Base-by-base conservation (phyloP, 2,329 filamentous ascomycete species). In the Graphium sp. region DNA sequence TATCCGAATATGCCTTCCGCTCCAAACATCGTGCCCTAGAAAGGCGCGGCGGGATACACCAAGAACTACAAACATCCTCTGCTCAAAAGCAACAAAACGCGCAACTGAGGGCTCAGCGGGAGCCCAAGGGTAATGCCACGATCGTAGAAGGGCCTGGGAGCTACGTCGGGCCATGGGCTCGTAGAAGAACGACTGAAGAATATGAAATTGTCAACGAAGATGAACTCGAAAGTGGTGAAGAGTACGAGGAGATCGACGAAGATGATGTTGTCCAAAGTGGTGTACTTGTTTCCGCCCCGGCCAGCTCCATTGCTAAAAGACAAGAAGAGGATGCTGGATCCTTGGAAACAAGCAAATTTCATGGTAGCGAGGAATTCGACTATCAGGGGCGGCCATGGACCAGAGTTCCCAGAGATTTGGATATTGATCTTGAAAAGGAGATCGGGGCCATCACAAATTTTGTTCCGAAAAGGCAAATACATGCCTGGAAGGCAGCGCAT, bases 341-440 rank as follows among this genome's bases (percentile, higher is more conserved):
- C 34, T 68, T 68, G 16, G 89, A 98, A 56, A 89, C 77, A 29
- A 84, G 77, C 24, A 75, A 74, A 24, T 98, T 95, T 54, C 79
- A 93, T 44, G 89, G 85, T 36, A 66, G 66, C 22, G 63, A 80
- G 45, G 62, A 89, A 53, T 77, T 74, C 58, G 89, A 98, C 50
- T 98, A 98, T 56, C 80, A 91, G 49, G 89, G 89, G 26, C 66
- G 89, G 38, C 92, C 87, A 19, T 98, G 93, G 49, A 94, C 98
- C 87, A 89, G 98, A 53, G 66, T 95, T 25, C 89, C 89, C 4
- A 84, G 83, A 49, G 85, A 93, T 48, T 57, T 93, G 53, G 81
- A 83, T 45, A 61, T 93, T 47, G 80, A 92, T 47, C 60, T 98
- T 41, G 68, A 65, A 37, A 91, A 89, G 53, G 83, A 91, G 35